Evolutionary conservation across 345 rosid genomes (phyloP).

Genomic region (Eucalyptus sp.): DNA sequence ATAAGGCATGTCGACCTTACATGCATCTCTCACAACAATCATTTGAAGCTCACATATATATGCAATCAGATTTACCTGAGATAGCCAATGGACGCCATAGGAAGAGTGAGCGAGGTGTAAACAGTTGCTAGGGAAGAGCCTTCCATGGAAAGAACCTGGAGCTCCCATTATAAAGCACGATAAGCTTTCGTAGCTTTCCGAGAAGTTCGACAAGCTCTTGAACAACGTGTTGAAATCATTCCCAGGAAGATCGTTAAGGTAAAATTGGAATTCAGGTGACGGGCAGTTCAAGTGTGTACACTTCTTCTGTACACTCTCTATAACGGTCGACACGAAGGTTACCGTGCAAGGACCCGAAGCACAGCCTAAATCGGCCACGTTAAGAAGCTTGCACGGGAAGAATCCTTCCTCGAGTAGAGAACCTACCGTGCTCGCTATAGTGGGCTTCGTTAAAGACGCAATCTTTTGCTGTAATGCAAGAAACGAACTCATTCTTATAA

Average conservation of each 20-base stretch:
- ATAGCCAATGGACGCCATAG: constrained; percentile 10
- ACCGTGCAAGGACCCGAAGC: neutral
- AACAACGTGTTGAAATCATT: constrained; percentile 19
- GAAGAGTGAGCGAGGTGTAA: constrained; percentile 8
- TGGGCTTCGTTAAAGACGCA: neutral
- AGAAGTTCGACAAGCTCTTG: neutral
- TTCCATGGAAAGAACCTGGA: constrained; percentile 14
- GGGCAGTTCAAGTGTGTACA: neutral
- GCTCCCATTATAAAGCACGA: neutral
- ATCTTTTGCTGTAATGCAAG: neutral
- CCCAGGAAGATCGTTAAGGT: constrained; percentile 5
- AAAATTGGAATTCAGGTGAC: neutral
- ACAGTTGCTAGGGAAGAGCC: neutral
- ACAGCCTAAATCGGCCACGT: constrained; percentile 14
- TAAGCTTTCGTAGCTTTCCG: neutral
- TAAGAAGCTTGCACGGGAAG: neutral
- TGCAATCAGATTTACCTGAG: neutral
- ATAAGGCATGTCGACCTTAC: neutral
- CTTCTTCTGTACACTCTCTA: neutral
- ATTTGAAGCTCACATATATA: neutral
- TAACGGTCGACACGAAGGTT: neutral
- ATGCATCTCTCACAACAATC: neutral
- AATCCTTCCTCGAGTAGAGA: neutral
- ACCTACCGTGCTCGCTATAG: neutral
- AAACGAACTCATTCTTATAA: neutral